These are phyloP conservation scores for Oryza longistaminata DNA, from an alignment of 176 grass and related monocot genomes.

Conservation along the genomic window DNA sequence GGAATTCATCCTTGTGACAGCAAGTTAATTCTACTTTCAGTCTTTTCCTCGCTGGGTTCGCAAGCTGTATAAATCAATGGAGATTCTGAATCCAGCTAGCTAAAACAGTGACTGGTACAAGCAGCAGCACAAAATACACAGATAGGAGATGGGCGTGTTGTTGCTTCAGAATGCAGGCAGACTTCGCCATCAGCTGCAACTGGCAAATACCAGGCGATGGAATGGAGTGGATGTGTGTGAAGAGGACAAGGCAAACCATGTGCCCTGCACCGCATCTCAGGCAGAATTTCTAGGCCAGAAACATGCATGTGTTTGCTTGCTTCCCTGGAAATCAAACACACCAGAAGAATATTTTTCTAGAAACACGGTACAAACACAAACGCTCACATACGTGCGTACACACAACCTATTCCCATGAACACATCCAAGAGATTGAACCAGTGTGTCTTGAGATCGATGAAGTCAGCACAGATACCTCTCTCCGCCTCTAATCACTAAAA, in stretches of 20 bases:
- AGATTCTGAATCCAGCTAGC: slow-evolving; percentile 2
- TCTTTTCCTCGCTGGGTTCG: not conserved
- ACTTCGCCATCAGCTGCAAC: not conserved
- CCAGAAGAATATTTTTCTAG: not conserved
- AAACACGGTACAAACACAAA: no score
- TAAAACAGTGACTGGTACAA: not conserved
- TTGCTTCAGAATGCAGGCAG: slow-evolving; percentile 26
- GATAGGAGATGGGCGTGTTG: not conserved
- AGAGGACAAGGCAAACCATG: slow-evolving; percentile 29
- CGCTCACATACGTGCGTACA: no score
- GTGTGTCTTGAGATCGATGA: no score
- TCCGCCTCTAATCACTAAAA: no score
- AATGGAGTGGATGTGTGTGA: not conserved
- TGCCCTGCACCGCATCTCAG: not conserved
- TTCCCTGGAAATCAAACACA: not conserved
- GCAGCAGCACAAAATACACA: not conserved
- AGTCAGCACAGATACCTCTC: no score
- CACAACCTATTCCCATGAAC: no score
- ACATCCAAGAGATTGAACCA: no score
- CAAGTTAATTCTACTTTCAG: not conserved
- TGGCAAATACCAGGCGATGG: slow-evolving; percentile 1
- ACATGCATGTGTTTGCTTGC: slow-evolving; percentile 1
- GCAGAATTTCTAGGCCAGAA: not conserved
- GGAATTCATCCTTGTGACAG: not conserved
- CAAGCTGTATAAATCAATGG: not conserved